A percentile compares a stretch with the other conserved stretches of the same genome.
These are phyloP conservation scores for Termitomyces sp. DNA, from an alignment of 1,284 basidiomycete genomes.

Conservation along the genomic window DNA sequence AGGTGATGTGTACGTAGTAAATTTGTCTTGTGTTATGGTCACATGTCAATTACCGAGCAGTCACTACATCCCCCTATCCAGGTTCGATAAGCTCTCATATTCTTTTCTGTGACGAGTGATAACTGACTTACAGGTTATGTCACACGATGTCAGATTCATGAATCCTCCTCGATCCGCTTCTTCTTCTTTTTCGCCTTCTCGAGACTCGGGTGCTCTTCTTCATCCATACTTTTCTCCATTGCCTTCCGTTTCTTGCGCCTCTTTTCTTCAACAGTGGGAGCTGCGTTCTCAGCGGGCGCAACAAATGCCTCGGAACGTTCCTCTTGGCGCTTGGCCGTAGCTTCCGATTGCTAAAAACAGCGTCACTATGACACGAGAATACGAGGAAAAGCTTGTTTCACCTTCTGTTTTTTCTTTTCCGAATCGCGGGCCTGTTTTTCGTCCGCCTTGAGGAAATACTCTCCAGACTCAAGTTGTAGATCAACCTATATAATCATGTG, in stretches of 20 bases:
- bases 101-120: not conserved
- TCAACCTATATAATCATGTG: conserved; percentile 61
- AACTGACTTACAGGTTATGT: not conserved
- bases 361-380: not conserved
- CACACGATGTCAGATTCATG: not conserved
- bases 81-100: not conserved
- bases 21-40: not conserved
- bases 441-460: conserved; percentile 92
- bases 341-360: conserved; percentile 64
- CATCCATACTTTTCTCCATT: conserved; percentile 17
- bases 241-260: conserved; percentile 44
- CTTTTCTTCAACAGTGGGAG: conserved; percentile 75
- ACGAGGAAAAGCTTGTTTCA: conserved; percentile 19
- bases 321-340: conserved; percentile 60
- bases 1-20: not conserved
- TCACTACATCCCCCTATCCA: not conserved
- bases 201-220: conserved; percentile 15
- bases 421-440: conserved; percentile 71
- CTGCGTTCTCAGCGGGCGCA: conserved; percentile 71
- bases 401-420: conserved; percentile 67
- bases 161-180: conserved; percentile 9
- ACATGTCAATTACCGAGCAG: not conserved
- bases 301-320: conserved; percentile 82
- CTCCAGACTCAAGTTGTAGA: conserved; percentile 91
- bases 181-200: conserved; percentile 23